Base-by-base conservation (phyloP, 805 yeast species). In the Saccharomycopsis javanensis region DNA sequence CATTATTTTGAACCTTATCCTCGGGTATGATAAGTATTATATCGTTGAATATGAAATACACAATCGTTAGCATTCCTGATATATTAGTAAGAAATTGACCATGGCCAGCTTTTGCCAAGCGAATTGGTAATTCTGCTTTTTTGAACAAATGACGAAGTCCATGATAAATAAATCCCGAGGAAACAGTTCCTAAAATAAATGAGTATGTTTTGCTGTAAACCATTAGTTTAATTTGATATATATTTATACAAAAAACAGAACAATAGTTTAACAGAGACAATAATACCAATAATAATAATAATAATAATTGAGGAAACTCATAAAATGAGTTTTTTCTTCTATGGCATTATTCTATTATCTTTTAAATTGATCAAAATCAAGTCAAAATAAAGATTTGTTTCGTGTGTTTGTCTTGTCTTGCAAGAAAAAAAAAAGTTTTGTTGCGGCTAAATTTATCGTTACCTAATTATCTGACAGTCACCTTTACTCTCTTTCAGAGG, bases 1-100 rank as follows among this genome's bases (percentile, higher is more conserved):
- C 85, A 86, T 65, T 86, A 91, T 69, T 76, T 77, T 58, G 79
- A 85, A 1, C 91, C 91, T 0, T 52, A n/a, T 20, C 27, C 33
- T 34, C 54, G 4, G 30, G 42, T 4, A 52, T 25, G 4, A 35
- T 35, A 42, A 16, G 33, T 15, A 52, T 5, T 5, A 35, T 23
- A 74, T 58, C 31, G 13, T 56, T 50, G 4, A 42, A 11, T 13
- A 64, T 50, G 57, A 73, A 75, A 59, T 77, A 75, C 50, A 75
- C 57, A 8, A 80, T 62, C 2, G 87, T 77, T n/a, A 76, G 64
- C 1, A 69, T 64, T 33, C 84, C 73, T 7, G 85, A 78, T n/a
- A 85, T 64, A 65, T 84, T 85, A 3, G 94, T 86, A 54, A 86
- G 72, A 66, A 86, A 86, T 65, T 86, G 92, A 69, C 76, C 77